Conservation (phyloP, 371 early-diverging fungal genomes). For the Lichtheimia hyalospora region DNA sequence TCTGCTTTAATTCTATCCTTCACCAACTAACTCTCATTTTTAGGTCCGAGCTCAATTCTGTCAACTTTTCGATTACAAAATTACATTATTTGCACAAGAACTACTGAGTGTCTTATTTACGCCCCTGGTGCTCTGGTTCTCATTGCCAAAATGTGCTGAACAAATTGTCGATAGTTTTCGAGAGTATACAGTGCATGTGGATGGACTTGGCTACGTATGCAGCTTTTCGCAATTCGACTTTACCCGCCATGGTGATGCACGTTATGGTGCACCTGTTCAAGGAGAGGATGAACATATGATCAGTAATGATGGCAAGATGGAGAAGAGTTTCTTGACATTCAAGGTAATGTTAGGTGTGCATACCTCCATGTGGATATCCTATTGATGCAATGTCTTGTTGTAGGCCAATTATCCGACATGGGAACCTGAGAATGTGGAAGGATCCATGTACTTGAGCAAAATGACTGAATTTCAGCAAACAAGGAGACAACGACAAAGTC, state of each 20-base stretch:
- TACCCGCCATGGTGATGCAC: slow-evolving; percentile 78
- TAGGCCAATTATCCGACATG: slow-evolving; percentile 84
- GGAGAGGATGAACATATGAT: slow-evolving; percentile 59
- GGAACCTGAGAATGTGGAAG: slow-evolving; percentile 71
- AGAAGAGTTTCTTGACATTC: slow-evolving; percentile 92
- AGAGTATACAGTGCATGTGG: slow-evolving; percentile 90
- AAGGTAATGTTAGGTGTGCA: slow-evolving; percentile 57
- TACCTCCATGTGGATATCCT: not conserved
- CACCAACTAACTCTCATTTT: not conserved
- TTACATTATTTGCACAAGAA: slow-evolving; percentile 81
- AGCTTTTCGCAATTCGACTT: slow-evolving; percentile 95
- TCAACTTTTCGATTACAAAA: slow-evolving; percentile 76
- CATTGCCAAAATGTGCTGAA: slow-evolving; percentile 78
- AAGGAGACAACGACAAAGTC: slow-evolving; percentile 8
- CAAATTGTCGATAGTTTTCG: slow-evolving; percentile 90
- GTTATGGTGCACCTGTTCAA: slow-evolving; percentile 77
- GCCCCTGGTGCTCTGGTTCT: slow-evolving; percentile 82
- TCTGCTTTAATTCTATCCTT: not conserved
- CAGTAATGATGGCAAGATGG: slow-evolving; percentile 95
- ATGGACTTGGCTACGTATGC: slow-evolving; percentile 92
- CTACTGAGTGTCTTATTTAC: slow-evolving; percentile 80
- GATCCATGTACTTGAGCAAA: slow-evolving; percentile 69
- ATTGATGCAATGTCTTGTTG: not conserved
- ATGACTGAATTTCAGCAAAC: slow-evolving; percentile 33
- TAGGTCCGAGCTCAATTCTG: slow-evolving; percentile 84